Evolutionary conservation across 768 basidiomycete species (phyloP).

Genomic region (Boletus sp.): DNA sequence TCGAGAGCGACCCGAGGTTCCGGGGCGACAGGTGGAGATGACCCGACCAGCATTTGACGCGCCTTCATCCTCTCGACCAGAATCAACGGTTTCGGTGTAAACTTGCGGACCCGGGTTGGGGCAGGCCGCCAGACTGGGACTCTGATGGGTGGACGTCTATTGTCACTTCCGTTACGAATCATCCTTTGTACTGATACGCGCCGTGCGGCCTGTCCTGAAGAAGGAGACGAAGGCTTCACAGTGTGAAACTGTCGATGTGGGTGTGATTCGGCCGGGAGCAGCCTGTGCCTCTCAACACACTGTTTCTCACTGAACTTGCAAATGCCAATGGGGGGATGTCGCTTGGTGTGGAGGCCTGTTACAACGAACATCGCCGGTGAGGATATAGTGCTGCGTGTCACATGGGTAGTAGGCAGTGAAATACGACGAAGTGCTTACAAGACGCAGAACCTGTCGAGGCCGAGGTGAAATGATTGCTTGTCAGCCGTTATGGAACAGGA

Average conservation of each 20-base stretch:
- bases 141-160: background rate
- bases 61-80: conserved; percentile 26
- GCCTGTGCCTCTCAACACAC: background rate
- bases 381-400: conserved; percentile 14
- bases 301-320: background rate
- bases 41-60: conserved; percentile 5
- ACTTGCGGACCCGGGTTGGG: conserved; percentile 11
- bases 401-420: conserved; percentile 7
- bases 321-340: conserved; percentile 2
- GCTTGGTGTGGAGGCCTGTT: conserved; percentile 23
- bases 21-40: background rate
- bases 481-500: background rate
- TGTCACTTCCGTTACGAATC: conserved; percentile 1
- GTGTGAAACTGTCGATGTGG: background rate
- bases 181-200: background rate
- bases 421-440: conserved; percentile 12
- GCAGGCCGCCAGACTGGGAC: background rate
- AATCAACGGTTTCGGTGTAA: conserved; percentile 25
- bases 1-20: background rate
- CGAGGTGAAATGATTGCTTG: background rate
- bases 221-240: background rate
- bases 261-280: background rate
- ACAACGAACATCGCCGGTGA: conserved; percentile 22
- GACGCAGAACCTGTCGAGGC: background rate
- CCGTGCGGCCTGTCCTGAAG: background rate